phyloP scores from a whole-genome alignment of 495 filamentous ascomycete species.

The Sporormia fimetaria region DNA sequence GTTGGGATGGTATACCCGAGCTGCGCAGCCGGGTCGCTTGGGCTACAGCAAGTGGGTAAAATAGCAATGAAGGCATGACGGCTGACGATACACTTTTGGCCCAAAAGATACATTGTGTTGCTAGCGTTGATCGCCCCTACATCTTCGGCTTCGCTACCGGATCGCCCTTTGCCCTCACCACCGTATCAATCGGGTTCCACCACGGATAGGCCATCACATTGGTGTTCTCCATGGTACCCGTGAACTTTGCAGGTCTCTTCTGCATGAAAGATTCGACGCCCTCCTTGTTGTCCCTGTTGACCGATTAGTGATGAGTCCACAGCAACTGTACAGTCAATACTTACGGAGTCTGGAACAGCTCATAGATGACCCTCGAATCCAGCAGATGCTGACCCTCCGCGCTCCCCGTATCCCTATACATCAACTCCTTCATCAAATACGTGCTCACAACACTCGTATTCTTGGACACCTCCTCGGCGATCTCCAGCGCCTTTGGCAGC shows the following conservation, averaged over 20 bases:
- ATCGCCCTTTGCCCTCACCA: slow-evolving; percentile 23
- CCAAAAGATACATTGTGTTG: not conserved
- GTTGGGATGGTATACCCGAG: too few relatives aligned
- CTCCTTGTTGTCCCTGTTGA: slow-evolving; percentile 32
- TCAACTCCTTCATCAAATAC: slow-evolving; percentile 46
- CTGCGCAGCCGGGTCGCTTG: too few relatives aligned
- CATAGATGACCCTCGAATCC: slow-evolving; percentile 45
- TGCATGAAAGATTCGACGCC: slow-evolving; percentile 32
- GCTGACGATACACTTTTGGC: not conserved
- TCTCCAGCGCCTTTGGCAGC: slow-evolving; percentile 43
- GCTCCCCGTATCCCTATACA: slow-evolving; percentile 46
- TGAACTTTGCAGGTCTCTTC: slow-evolving; percentile 42
- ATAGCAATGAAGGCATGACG: too few relatives aligned
- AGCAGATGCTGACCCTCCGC: slow-evolving; percentile 49
- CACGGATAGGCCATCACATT: slow-evolving; percentile 38
- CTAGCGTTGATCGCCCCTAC: slow-evolving; percentile 4
- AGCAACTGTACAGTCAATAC: slow-evolving; percentile 8
- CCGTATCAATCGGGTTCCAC: slow-evolving; percentile 34
- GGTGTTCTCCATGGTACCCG: slow-evolving; percentile 40
- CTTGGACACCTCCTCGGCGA: slow-evolving; percentile 47
- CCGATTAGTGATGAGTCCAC: not conserved
- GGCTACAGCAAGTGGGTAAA: too few relatives aligned
- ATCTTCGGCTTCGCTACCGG: slow-evolving; percentile 26
- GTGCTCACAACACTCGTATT: slow-evolving; percentile 47
- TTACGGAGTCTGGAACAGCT: slow-evolving; percentile 38